Base-by-base conservation (phyloP, 192 early-diverging fungal species). In the Coemansia aciculifera region DNA sequence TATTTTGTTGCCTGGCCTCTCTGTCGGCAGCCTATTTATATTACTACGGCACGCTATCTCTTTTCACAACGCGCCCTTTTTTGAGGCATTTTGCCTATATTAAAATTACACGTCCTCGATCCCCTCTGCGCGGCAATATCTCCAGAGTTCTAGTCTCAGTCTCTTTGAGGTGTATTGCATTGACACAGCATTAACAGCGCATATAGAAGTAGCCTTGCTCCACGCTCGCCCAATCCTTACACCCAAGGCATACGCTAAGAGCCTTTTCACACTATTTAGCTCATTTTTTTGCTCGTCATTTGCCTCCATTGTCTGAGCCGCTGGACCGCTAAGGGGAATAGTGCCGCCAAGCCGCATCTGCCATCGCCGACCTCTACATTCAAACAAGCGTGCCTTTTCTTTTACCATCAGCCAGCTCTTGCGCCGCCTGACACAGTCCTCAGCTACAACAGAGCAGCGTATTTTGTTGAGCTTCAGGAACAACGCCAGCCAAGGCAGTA, bases 401-500 rank as follows among this genome's bases (percentile, higher is more conserved):
- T 46, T 49, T 21, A 49, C 5, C 46, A 49, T 23, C 3, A 8
- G 46, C 46, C 3, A 51, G 23, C 11, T 15, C 1, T 19, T 8
- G n/a, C n/a, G 17, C n/a, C 36, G 36, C 46, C 46, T 48, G 46
- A 8, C 15, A 10, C 7, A 48, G 19, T 43, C 42, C 42, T 12
- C 42, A 0, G 27, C 27, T 27, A 12, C 48, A 3, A 15, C 48
- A 24, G 23, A 7, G 12, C 24, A 12, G 27, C 27, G 15, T 54
- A 17, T 57, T 57, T n/a, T 57, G 31, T 57, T 32, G 54, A 34
- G 29, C 54, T 7, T n/a, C 15, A n/a, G 54, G 54, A 57, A 57
- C 54, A 57, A 57, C 54, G 54, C 32, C 54, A 29, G 15, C 29
- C 32, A 57, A 57, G 29, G 54, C 54, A 57, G 54, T 57, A 57